Base-by-base conservation (phyloP, 1,284 basidiomycete genomes). In the Pisolithus thermaeus region DNA sequence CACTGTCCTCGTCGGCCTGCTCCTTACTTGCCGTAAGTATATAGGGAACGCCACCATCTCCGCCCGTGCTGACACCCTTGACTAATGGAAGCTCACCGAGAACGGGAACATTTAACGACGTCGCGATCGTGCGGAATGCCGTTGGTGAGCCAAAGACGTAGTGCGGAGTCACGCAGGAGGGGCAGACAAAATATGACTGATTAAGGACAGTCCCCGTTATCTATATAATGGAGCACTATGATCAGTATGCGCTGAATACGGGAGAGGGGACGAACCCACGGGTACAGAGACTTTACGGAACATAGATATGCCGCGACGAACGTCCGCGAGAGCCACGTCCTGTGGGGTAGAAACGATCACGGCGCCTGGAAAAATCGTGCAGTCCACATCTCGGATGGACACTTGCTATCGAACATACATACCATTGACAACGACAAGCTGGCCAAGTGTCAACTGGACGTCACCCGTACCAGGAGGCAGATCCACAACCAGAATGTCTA, bases 401-500 rank as follows among this genome's bases (percentile, higher is more conserved):
- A 7, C 22, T 23, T 37, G 16, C 11, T 28, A 32, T 23, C 20
- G 35, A 27, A 32, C 7, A 23, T 25, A 59, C 76, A 30, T 49
- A 92, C 93, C 92, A 61, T 96, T 84, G 1, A 96, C 89, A 12
- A 79, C 70, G 0, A 97, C 92, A 5, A 98, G 78, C 64, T 99
- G 97, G 0, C 92, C 92, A 0, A 99, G 75, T 11, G 90, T 95
- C 44, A 99, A 78, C 8, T 92, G 92, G 0, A 99, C 93, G 65
- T 99, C 96, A 0, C 96, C 96, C 0, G 96, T 99, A 0, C 97
- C 96, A 0, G 96, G 96, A 1, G 96, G 96, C 87, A 97, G 94
- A 69, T 99, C 97, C 45, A 99, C 77, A 9, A 99, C 91, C 8
- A 99, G 76, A 1, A 92, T 76, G 63, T 99, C 96, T 27, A 98